Base-by-base conservation (phyloP, 371 early-diverging fungal species). In the Actinomortierella ambigua region DNA sequence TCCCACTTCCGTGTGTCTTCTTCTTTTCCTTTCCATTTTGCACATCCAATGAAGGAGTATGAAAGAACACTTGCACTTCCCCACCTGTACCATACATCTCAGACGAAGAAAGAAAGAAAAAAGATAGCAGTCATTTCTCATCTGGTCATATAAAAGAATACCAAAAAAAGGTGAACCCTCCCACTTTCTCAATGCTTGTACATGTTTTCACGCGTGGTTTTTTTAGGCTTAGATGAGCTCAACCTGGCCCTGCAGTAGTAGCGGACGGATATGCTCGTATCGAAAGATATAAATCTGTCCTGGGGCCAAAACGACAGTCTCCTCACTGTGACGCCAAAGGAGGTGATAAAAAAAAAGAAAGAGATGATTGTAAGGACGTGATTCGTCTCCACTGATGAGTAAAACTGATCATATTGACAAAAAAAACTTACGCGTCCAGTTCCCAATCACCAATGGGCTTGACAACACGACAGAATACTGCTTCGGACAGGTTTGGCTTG, bases 391-490 rank as follows among this genome's bases (percentile, higher is more conserved):
- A 11, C 26, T 24, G 14, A 26, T 49, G 50, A 17, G 2, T 0
- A 9, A 26, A 49, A 41, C 8, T 7, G 41, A 7, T 8, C 11
- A 29, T 11, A 40, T 18, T n/a, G 14, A 22, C 20, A 18, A 18
- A 39, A 28, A 27, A 46, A 1, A 27, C 63, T 57, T 61, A 48
- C 55, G 54, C 70, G 9, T 79, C 84, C 48, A 88, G 66, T 59
- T 85, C 83, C 53, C 85, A 81, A 26, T 82, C 82, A 7, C 91
- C 92, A 27, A 88, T 76, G 5, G 81, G 80, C 44, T 82, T 68
- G 20, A 84, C 50, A 7, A 88, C 81, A 8, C 86, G 70, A 52
- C 87, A 87, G 67, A 93, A 90, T 0, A 94, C 92, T 2, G 93
- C 89, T 26, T 85, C 81, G 39, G 92, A 87, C 48, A 90, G 54